Conservation (phyloP, 257 asterid species). For the Jacaranda copaia region DNA sequence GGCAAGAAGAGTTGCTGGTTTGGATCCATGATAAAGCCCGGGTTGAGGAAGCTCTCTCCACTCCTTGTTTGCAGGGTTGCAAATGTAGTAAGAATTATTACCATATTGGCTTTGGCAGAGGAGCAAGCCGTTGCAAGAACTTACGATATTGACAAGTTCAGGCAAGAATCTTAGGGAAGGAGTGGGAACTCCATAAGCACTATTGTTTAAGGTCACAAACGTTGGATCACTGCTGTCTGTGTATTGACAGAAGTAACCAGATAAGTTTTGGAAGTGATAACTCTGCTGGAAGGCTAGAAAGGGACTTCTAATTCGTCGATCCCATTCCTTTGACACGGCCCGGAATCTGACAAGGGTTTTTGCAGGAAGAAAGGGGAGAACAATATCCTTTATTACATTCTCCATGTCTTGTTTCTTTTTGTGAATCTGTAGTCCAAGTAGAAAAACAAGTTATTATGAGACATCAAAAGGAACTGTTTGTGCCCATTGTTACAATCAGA, state of each 20-base stretch:
- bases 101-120: slow-evolving; percentile 34
- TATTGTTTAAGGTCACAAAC: slow-evolving; percentile 36
- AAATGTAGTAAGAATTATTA: slow-evolving; percentile 38
- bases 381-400: slow-evolving; percentile 32
- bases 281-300: slow-evolving; percentile 53
- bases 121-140: slow-evolving; percentile 54
- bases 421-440: no score
- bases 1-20: slow-evolving; percentile 49
- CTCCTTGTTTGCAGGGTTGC: slow-evolving; percentile 54
- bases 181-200: slow-evolving; percentile 49
- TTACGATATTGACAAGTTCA: slow-evolving; percentile 7
- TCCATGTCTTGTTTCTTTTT: slow-evolving; percentile 1
- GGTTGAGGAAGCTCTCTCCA: slow-evolving; percentile 50
- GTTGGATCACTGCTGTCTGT: neutral
- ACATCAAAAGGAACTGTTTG: no score
- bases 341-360: slow-evolving; percentile 47
- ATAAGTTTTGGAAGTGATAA: slow-evolving; percentile 41
- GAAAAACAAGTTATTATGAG: no score
- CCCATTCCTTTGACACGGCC: slow-evolving; percentile 59
- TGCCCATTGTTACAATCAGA: neutral
- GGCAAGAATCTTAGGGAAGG: slow-evolving; percentile 44
- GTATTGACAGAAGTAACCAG: slow-evolving; percentile 51
- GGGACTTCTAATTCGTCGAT: slow-evolving; percentile 48
- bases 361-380: slow-evolving; percentile 65
- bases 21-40: slow-evolving; percentile 31